phyloP scores from a whole-genome alignment of 805 yeast species.

The Wickerhamia fluorescens region DNA sequence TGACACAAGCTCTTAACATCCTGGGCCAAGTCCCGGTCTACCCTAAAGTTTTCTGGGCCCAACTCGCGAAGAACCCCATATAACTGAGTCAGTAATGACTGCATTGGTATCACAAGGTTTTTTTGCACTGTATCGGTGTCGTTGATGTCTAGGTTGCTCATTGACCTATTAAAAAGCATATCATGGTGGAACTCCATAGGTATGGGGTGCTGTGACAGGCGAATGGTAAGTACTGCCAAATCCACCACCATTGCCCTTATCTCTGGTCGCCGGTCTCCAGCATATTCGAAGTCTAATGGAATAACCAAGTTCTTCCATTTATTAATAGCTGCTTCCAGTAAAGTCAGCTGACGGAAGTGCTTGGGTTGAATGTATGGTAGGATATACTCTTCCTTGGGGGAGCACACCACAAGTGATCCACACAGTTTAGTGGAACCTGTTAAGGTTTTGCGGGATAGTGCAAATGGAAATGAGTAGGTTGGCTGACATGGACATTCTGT shows the following conservation, averaged over 20 bases:
- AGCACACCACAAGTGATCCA: constrained; percentile 5
- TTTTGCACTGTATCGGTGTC: constrained; percentile 16
- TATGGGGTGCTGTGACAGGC: constrained; percentile 25
- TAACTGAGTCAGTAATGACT: constrained; percentile 13
- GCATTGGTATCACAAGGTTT: constrained; percentile 18
- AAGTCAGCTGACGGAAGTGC: constrained; percentile 8
- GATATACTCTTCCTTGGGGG: constrained; percentile 4
- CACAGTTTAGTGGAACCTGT: constrained; percentile 6
- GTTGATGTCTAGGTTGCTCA: constrained; percentile 3
- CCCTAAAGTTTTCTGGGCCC: constrained; percentile 17
- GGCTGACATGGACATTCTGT: constrained; percentile 3
- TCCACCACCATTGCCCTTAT: constrained; percentile 18
- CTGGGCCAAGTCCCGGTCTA: constrained; percentile 22
- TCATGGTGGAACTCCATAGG: constrained; percentile 35
- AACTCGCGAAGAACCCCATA: constrained; percentile 11
- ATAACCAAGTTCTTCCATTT: constrained; percentile 22
- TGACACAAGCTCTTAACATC: constrained; percentile 24
- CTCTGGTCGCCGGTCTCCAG: constrained; percentile 12
- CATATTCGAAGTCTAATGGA: constrained; percentile 13
- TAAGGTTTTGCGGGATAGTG: constrained; percentile 9
- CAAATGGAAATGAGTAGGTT: constrained; percentile 1
- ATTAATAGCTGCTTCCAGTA: constrained; percentile 1
- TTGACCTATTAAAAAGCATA: constrained; percentile 18
- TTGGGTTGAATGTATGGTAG: constrained; percentile 18
- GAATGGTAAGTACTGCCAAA: constrained; percentile 23